Base-by-base conservation (phyloP, 441 rosid species). In the Sinapis alba region DNA sequence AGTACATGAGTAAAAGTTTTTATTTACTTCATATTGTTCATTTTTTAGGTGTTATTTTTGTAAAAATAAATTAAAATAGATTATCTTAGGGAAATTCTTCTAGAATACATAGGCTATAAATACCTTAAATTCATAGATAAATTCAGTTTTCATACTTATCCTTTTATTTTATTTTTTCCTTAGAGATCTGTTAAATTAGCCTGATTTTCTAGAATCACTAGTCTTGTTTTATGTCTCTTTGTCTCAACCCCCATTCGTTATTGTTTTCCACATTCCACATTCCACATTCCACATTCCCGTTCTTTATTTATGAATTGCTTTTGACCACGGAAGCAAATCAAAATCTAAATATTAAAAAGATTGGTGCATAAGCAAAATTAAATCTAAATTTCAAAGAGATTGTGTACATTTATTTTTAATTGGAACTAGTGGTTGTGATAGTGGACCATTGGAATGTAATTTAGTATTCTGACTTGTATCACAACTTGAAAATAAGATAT, bases 371-470 rank as follows among this genome's bases (percentile, higher is more conserved):
- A 24, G n/a, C n/a, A 11, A 38, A 11, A 38, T 38, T 11, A 34
- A 38, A 38, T 38, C 45, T 38, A 38, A 12, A 38, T 38, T 38
- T 38, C 12, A 3, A 38, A 38, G 1, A 11, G 45, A 38, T 38
- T 12, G 3, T 8, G 50, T 24, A 58, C n/a, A 56, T 8, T 1
- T 28, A 10, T 59, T 58, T 65, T 6, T 27, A 41, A 57, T n/a
- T 43, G 26, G 47, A 38, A 47, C 18, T 16, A 19, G 24, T 4
- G 3, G 57, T 45, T 56, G 18, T 65, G 20, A 12, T 4, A 38
- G n/a, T 38, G 45, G 45, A 57, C 72, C 77, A 66, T 7, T 45
- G 34, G 38, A 66, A 74, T 67, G 38, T 45, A 15, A 45, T 45
- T 20, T 66, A 58, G 60, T 66, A 45, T 57, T 56, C n/a, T 5